Conservation (phyloP, 2,329 filamentous ascomycete species). For the Ascomycota sp. region DNA sequence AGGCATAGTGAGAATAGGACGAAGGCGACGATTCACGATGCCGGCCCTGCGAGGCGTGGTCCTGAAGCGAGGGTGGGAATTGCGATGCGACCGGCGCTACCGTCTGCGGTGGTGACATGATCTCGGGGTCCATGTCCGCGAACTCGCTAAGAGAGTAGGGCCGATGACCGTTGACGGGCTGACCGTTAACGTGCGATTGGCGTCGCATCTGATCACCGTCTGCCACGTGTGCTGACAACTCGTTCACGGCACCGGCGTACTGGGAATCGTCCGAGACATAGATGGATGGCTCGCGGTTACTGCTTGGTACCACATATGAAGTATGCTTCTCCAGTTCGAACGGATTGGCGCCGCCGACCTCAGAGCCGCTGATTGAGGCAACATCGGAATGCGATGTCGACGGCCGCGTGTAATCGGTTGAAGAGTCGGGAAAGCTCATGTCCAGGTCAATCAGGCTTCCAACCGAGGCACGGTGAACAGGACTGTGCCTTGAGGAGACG, state of each 20-base stretch:
- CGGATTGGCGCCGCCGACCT: conserved; percentile 30
- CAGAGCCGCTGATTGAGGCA: conserved; percentile 31
- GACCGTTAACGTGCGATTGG: conserved; percentile 2
- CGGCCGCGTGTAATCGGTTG: conserved; percentile 27
- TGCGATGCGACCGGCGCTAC: conserved; percentile 4
- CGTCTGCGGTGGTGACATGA: conserved; percentile 12
- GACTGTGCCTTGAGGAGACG: conserved; percentile 13
- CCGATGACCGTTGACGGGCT: conserved; percentile 4
- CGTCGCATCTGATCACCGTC: conserved; percentile 4
- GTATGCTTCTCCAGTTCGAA: conserved; percentile 42
- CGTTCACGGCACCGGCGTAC: conserved; percentile 17
- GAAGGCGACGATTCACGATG: conserved; percentile 4
- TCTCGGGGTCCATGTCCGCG: conserved; percentile 18
- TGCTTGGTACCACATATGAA: conserved; percentile 23
- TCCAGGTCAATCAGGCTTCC: conserved; percentile 31
- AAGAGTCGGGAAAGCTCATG: conserved; percentile 28
- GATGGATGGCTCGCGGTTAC: conserved; percentile 31
- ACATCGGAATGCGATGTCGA: conserved; percentile 38
- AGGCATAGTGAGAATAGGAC: conserved; percentile 3
- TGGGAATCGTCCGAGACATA: conserved; percentile 38
- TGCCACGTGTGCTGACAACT: conserved; percentile 5
- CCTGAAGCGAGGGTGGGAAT: conserved; percentile 3
- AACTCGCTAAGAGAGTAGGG: conserved; percentile 19
- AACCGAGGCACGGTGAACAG: conserved; percentile 18
- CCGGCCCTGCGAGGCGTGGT: conserved; percentile 5